Evolutionary conservation across 1,284 basidiomycete genomes (phyloP).

Genomic region (Puccinia coronata): DNA sequence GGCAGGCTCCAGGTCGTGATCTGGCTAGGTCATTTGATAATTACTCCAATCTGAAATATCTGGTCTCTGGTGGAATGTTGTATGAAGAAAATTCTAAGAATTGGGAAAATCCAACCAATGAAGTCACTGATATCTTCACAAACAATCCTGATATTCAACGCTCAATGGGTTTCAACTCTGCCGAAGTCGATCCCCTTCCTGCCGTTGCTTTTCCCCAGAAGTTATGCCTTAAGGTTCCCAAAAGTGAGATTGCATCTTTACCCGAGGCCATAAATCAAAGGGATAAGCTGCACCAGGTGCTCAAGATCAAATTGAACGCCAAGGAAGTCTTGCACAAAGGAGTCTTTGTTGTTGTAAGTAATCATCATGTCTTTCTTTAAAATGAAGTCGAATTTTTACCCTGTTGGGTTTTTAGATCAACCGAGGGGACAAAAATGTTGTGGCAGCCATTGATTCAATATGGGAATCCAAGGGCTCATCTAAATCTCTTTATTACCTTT

Average conservation of each 20-base stretch:
- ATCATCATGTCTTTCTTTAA: not conserved
- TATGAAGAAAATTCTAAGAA: not conserved
- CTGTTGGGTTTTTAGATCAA: not conserved
- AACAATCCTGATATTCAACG: not conserved
- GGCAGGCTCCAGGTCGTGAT: not conserved
- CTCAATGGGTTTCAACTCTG: not conserved
- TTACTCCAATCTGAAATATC: not conserved
- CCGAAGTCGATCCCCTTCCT: not conserved
- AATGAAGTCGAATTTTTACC: not conserved
- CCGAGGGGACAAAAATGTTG: not conserved
- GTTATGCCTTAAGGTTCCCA: not conserved
- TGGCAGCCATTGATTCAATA: not conserved
- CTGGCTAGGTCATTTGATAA: not conserved
- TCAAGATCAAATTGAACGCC: not conserved
- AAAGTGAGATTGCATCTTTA: not conserved
- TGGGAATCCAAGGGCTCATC: not conserved
- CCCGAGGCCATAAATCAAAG: not conserved
- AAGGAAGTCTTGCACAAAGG: not conserved
- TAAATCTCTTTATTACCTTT: not conserved
- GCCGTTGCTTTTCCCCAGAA: not conserved
- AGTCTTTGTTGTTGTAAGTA: not conserved
- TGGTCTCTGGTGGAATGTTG: not conserved
- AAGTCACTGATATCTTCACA: not conserved
- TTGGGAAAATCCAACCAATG: not conserved
- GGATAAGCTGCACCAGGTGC: not conserved